phyloP scores from a whole-genome alignment of 2,329 filamentous ascomycete genomes.

The Aspergillus pseudoterreus region DNA sequence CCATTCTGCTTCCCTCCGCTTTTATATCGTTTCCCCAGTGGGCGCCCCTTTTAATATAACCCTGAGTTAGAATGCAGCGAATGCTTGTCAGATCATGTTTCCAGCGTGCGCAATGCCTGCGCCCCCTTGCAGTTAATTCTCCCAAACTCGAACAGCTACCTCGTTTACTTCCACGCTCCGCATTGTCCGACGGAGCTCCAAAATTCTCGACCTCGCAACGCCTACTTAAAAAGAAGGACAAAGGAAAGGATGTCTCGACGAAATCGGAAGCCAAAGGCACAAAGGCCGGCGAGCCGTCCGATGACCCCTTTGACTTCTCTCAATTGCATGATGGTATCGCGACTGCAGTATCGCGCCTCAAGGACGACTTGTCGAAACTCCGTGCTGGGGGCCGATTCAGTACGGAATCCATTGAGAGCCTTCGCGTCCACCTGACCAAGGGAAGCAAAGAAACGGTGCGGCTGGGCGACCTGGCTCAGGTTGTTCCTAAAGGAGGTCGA shows the following conservation, averaged over 20 bases:
- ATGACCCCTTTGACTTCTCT: constrained; percentile 61
- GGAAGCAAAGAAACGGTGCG: constrained; percentile 48
- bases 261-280: constrained; percentile 27
- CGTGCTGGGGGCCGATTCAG: constrained; percentile 61
- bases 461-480: constrained; percentile 62
- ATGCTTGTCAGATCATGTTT: too few species aligned
- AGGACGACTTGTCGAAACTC: constrained; percentile 60
- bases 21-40: too few species aligned
- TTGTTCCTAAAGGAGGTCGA: constrained; percentile 61
- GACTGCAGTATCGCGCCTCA: constrained; percentile 53
- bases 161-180: neutral
- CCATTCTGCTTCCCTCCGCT: neutral
- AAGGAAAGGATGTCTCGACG: constrained; percentile 43
- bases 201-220: constrained; percentile 42
- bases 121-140: neutral
- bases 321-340: constrained; percentile 55
- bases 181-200: constrained; percentile 3
- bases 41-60: too few species aligned
- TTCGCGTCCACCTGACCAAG: constrained; percentile 59
- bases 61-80: too few species aligned
- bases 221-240: constrained; percentile 54
- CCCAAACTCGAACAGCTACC: neutral
- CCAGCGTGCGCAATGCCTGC: too few species aligned
- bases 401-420: constrained; percentile 56
- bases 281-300: constrained; percentile 26